These are phyloP conservation scores for Circinella umbellata DNA, from an alignment of 371 early-diverging fungal genomes.

Conservation along the genomic window DNA sequence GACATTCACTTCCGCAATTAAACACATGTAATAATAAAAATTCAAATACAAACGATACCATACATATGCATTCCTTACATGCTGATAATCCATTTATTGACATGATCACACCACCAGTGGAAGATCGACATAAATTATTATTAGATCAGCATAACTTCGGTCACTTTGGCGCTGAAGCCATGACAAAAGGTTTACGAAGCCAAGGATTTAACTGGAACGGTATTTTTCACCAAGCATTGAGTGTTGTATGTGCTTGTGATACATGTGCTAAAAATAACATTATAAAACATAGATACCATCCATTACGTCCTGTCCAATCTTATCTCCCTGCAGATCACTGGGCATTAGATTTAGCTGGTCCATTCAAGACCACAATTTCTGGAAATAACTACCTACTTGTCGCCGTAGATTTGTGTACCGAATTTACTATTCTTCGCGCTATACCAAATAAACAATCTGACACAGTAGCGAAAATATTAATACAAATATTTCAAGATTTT, in stretches of 20 bases:
- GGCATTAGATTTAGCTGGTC: not conserved
- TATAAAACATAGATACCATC: not conserved
- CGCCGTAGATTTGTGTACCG: too few relatives aligned
- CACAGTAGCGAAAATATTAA: too few relatives aligned
- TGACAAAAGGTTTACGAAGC: not conserved
- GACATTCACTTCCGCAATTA: too few relatives aligned
- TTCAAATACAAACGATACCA: not conserved
- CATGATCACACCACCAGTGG: not conserved
- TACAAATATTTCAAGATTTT: too few relatives aligned
- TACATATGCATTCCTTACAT: not conserved
- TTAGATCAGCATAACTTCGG: not conserved
- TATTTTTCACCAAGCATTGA: not conserved
- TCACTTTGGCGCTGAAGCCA: slow-evolving; percentile 11
- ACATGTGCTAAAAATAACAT: not conserved
- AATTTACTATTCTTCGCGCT: too few relatives aligned
- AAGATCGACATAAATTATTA: not conserved
- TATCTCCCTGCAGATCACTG: not conserved
- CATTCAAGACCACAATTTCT: too few relatives aligned
- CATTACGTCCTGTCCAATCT: not conserved
- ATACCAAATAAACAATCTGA: too few relatives aligned
- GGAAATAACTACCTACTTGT: too few relatives aligned
- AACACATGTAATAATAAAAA: not conserved
- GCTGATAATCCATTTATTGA: not conserved
- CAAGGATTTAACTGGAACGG: not conserved
- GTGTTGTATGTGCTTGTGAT: not conserved